These are phyloP conservation scores for Limnomonas spitsbergensis DNA, from an alignment of 139 green algal genomes.

Conservation along the genomic window DNA sequence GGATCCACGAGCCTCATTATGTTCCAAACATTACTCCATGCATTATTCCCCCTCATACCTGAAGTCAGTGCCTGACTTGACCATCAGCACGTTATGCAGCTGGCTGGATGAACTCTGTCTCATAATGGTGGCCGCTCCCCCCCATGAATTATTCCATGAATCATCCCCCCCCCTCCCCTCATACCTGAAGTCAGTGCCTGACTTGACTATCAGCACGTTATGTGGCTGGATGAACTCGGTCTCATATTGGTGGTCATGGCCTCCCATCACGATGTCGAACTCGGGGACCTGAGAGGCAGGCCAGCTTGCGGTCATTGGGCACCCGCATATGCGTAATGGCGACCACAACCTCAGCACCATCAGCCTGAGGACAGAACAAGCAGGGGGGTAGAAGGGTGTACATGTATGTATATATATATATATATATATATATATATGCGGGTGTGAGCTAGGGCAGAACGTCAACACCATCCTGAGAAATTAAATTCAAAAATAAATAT, in stretches of 20 bases:
- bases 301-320: conserved; percentile 65
- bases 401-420: no score
- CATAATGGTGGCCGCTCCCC: conserved; percentile 77
- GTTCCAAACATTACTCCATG: no score
- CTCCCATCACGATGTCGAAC: conserved; percentile 65
- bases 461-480: no score
- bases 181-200: conserved; percentile 45
- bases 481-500: no score
- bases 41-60: no score
- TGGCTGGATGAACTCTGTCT: conserved; percentile 36
- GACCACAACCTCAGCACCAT: conserved; percentile 66
- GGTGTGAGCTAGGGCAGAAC: no score
- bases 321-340: conserved; percentile 80
- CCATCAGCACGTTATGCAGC: conserved; percentile 60
- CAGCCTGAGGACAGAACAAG: no score
- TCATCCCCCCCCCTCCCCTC: no score
- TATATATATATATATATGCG: no score
- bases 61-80: conserved; percentile 66
- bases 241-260: conserved; percentile 77
- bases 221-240: conserved; percentile 43
- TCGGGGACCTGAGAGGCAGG: conserved; percentile 38
- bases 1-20: no score
- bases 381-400: no score
- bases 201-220: conserved; percentile 67
- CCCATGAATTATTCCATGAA: no score